These are phyloP conservation scores for Dacryopinax spathularia DNA, from an alignment of 768 basidiomycete genomes.

Conservation along the genomic window DNA sequence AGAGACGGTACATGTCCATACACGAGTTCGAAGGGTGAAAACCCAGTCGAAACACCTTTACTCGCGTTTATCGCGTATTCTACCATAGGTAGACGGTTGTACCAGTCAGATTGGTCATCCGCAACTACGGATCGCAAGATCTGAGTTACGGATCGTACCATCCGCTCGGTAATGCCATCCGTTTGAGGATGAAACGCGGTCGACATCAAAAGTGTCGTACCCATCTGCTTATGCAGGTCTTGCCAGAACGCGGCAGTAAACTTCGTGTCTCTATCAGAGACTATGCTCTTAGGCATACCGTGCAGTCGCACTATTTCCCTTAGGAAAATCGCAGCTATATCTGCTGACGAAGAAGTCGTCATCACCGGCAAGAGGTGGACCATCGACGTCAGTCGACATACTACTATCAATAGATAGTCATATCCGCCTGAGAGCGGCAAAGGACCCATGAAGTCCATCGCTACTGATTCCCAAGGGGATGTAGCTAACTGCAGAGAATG, in stretches of 20 bases:
- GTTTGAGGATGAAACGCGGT: constrained; percentile 33
- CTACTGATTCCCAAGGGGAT: constrained; percentile 27
- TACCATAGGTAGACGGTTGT: constrained; percentile 7
- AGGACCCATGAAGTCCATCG: constrained; percentile 29
- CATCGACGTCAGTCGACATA: constrained; percentile 16
- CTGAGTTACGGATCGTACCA: constrained; percentile 12
- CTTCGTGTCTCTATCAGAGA: constrained; percentile 30
- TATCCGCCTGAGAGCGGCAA: constrained; percentile 25
- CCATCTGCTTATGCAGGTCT: constrained; percentile 22
- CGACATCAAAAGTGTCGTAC: constrained; percentile 25
- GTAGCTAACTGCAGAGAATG: constrained; percentile 20
- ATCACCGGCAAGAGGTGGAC: constrained; percentile 22
- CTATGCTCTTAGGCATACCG: constrained; percentile 28
- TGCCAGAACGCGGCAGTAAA: constrained; percentile 35
- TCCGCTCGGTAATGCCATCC: constrained; percentile 29
- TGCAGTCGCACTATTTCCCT: constrained; percentile 26
- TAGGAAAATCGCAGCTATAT: constrained; percentile 28
- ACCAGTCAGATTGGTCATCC: constrained; percentile 15
- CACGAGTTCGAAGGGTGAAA: constrained; percentile 16
- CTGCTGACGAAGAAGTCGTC: constrained; percentile 21
- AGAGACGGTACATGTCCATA: constrained; percentile 15
- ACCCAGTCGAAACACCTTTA: constrained; percentile 11
- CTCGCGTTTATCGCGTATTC: constrained; percentile 18
- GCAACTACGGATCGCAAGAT: neutral
- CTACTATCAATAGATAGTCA: constrained; percentile 20